Evolutionary conservation across 1,284 basidiomycete genomes (phyloP).

Genomic region (Tilletia setariae): DNA sequence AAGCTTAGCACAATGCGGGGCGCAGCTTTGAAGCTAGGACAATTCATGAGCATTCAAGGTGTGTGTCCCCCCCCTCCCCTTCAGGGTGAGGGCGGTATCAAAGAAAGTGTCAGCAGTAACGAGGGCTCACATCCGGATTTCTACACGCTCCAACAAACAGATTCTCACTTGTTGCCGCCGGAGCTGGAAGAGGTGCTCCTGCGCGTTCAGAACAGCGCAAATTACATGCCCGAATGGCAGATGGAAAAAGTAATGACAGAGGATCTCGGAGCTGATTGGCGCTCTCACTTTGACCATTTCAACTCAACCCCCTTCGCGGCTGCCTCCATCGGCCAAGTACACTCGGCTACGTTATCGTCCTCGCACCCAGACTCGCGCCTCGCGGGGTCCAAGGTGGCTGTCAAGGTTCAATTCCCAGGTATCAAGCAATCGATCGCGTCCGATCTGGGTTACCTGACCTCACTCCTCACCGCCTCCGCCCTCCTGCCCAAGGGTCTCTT

Average conservation of each 20-base stretch:
- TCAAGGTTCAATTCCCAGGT: constrained; percentile 96
- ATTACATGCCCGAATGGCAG: constrained; percentile 99
- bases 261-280: constrained; percentile 76
- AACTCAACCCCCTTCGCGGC: constrained; percentile 86
- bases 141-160: too few species aligned
- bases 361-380: constrained; percentile 27
- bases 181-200: constrained; percentile 85
- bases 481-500: constrained; percentile 85
- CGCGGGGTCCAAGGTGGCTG: constrained; percentile 63
- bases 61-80: not conserved
- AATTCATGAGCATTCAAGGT: constrained; percentile 90
- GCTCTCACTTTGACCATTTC: constrained; percentile 68
- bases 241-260: constrained; percentile 71
- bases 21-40: constrained; percentile 91
- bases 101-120: too few species aligned
- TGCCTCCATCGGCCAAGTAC: constrained; percentile 96
- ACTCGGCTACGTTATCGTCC: constrained; percentile 66
- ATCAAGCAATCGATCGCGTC: constrained; percentile 80
- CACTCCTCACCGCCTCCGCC: constrained; percentile 74
- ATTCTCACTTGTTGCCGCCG: constrained; percentile 66
- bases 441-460: constrained; percentile 80
- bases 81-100: constrained; percentile 56
- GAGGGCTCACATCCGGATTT: too few species aligned
- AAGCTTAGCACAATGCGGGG: constrained; percentile 93
- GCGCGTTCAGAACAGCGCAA: constrained; percentile 87